Evolutionary conservation across 169 alveolate species (phyloP).

Genomic region (Sarcocystis neurona): DNA sequence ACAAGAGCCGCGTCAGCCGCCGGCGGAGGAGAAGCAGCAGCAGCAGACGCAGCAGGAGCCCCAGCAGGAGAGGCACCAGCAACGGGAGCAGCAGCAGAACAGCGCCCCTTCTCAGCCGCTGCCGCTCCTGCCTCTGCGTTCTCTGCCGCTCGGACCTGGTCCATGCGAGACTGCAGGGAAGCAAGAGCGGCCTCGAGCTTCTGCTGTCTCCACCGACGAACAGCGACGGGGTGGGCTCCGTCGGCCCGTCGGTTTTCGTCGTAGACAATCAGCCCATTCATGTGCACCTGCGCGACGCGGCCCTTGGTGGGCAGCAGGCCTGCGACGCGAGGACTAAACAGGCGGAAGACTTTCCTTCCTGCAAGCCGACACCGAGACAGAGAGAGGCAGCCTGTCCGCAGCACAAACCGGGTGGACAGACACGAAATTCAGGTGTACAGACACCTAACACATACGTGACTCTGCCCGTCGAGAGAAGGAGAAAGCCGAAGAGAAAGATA

Average conservation of each 20-base stretch:
- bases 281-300: neutral
- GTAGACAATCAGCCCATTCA: conserved; percentile 21
- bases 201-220: neutral
- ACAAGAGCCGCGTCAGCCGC: too few relatives aligned
- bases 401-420: too few relatives aligned
- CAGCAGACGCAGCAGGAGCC: too few relatives aligned
- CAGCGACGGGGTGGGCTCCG: conserved; percentile 3
- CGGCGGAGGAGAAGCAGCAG: too few relatives aligned
- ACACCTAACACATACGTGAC: too few relatives aligned
- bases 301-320: conserved; percentile 1
- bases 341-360: conserved; percentile 28
- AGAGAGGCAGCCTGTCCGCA: neutral
- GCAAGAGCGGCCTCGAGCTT: neutral
- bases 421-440: too few relatives aligned
- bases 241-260: neutral
- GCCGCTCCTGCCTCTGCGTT: neutral
- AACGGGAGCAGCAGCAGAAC: too few relatives aligned
- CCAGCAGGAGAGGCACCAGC: too few relatives aligned
- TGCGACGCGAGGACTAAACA: conserved; percentile 31
- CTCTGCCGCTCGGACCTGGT: neutral
- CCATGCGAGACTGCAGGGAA: conserved; percentile 6
- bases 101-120: neutral
- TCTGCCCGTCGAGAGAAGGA: too few relatives aligned
- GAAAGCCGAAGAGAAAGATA: too few relatives aligned
- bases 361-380: neutral